Conservation (phyloP, 1,284 basidiomycete genomes). For the Pseudozyma thailandica region DNA sequence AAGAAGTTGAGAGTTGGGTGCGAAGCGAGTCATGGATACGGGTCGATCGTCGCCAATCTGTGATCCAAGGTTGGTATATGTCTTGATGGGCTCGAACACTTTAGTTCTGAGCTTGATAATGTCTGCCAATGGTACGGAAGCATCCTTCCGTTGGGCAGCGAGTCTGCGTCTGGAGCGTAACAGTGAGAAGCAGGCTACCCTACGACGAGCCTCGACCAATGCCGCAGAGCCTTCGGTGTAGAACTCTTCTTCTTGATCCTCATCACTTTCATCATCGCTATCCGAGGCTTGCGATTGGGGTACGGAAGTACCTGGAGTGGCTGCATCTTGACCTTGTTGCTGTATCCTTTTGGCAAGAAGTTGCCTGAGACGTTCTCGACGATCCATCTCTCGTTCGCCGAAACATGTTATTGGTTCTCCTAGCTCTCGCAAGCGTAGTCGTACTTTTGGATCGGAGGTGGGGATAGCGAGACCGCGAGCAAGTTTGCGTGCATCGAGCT, state of each 20-base stretch:
- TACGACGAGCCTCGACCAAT: conserved; percentile 82
- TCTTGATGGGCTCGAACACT: conserved; percentile 89
- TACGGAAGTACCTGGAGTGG: conserved; percentile 66
- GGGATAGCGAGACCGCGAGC: conserved; percentile 93
- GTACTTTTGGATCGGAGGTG: conserved; percentile 93
- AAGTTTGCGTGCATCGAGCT: conserved; percentile 74
- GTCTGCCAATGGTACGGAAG: conserved; percentile 84
- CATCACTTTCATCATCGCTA: conserved; percentile 49
- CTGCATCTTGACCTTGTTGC: conserved; percentile 68
- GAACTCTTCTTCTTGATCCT: conserved; percentile 86
- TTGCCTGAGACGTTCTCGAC: conserved; percentile 92
- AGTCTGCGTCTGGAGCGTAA: conserved; percentile 92
- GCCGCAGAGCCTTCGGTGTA: conserved; percentile 90
- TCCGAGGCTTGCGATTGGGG: conserved; percentile 75
- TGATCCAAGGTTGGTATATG: conserved; percentile 89
- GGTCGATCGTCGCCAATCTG: conserved; percentile 97
- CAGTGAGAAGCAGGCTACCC: conserved; percentile 89
- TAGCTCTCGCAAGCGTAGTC: conserved; percentile 85
- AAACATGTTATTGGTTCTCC: conserved; percentile 97
- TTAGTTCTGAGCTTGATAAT: conserved; percentile 91
- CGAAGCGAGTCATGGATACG: conserved; percentile 91
- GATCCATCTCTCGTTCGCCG: conserved; percentile 79
- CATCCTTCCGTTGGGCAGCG: conserved; percentile 87
- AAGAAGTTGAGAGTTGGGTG: conserved; percentile 86
- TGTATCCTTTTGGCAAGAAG: conserved; percentile 70